Evolutionary conservation across 441 rosid genomes (phyloP), one percentile per base, ranked within the genome.

Genomic region (Jatropha podagrica): DNA sequence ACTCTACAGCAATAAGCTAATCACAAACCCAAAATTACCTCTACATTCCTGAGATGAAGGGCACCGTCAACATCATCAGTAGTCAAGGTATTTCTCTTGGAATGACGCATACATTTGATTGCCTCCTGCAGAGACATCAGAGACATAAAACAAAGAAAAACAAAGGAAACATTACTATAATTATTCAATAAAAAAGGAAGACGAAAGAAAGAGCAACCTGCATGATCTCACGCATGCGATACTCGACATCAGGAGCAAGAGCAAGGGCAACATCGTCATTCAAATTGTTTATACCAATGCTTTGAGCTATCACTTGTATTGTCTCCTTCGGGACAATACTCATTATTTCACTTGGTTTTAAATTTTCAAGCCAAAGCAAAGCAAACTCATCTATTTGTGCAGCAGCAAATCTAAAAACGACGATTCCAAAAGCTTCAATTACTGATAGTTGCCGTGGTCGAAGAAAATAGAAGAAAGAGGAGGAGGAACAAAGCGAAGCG

Each of bases 211-310:
- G 48, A 44, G 48, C 48, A 44, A 44, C 48, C 48, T 44, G 98
- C 91, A 93, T 90, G 76, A 93, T 88, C 85, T 95, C 95, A 65
- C 97, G 97, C 84, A 89, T 84, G 41, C 97, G 97, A 72, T 91
- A 95, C 76, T 93, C 99, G 72, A 90, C 94, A 73, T 95, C 97
- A 11, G 97, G 92, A 72, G 99, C 97, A 71, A 95, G 98, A 75
- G 88, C 85, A 23, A 89, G 89, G 13, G 95, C 91, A 38, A 88
- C 99, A 72, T 92, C 98, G 10, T 86, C 79, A 46, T 88, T 86
- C 77, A 95, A 75, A 72, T 87, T 90, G 65, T 71, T 86, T 75
- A 93, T 90, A 26, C 98, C 99, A 23, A 87, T 83, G 83, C 96
- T 90, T 76, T 93, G 99, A 20, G 97, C 96, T 38, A 90, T 86